Evolutionary conservation across 169 alveolate species (phyloP), one percentile per base, ranked within the genome.

Genomic region (Plasmodium fragile): DNA sequence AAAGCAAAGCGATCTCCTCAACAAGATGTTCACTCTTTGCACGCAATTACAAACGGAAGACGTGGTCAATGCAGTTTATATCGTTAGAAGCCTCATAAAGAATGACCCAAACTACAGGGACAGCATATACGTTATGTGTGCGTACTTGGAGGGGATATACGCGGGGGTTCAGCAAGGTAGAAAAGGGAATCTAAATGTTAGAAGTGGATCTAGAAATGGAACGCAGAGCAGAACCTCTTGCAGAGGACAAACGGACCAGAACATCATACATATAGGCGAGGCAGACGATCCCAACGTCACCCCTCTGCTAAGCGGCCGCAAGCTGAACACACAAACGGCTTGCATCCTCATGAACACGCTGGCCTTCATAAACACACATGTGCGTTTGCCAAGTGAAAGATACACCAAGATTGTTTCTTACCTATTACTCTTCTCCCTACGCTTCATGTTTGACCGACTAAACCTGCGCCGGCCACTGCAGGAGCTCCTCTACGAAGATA

Each of bases 11-110:
- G 25, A 11, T 22, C 13, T 7, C 30, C 65, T 84, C 25, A 8
- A 13, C 3, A 87, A 87, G 52, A 77, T 87, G 89, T 4, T 36
- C 5, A 75, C 78, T 18, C 65, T 87, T 8, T 49, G 69, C 69
- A 1, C n/a, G 4, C 89, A 55, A 16, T 10, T 90, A 30, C 77
- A 69, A 30, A 80, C 90, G 25, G 55, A 65, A 1, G 94, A 90
- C 59, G 25, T 90, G 1, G 80, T 90, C 32, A 90, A 90, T 36
- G 45, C 73, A 7, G 81, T 90, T n/a, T 90, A 90, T 28, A 90
- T 90, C 7, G 53, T 90, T 10, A 90, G 94, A 25, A 36, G 92
- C 13, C 18, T 90, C 16, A 90, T 90, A 36, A 90, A 90, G 41
- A 90, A 65, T 6, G 89, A 90, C 59, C 22, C 36, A 16, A n/a